Evolutionary conservation across 306 rosid species (phyloP).

Genomic region (Casuarina glauca): DNA sequence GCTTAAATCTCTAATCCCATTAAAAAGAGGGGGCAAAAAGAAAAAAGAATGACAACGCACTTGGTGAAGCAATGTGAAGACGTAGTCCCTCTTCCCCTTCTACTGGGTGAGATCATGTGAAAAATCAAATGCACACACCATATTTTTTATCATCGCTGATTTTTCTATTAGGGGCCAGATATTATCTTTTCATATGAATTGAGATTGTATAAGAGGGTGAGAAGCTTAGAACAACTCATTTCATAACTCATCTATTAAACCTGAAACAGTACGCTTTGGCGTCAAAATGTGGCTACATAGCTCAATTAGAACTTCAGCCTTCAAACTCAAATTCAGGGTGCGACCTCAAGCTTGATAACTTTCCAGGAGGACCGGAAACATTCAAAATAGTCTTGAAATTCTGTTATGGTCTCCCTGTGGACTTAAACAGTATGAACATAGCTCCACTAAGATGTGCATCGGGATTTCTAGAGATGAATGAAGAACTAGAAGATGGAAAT

Average conservation of each 20-base stretch:
- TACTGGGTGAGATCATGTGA: background rate
- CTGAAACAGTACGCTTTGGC: constrained; percentile 76
- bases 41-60: background rate
- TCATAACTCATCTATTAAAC: constrained; percentile 22
- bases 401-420: constrained; percentile 86
- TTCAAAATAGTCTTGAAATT: constrained; percentile 70
- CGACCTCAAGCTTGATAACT: constrained; percentile 68
- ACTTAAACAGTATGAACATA: constrained; percentile 63
- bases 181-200: background rate
- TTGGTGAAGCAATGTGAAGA: background rate
- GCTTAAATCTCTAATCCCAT: background rate
- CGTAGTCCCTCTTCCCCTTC: background rate
- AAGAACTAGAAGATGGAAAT: constrained; percentile 81
- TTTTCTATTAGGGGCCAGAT: background rate
- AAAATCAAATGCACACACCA: background rate
- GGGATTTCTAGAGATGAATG: constrained; percentile 90
- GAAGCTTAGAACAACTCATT: constrained; percentile 6
- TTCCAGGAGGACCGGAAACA: constrained; percentile 82
- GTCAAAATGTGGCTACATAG: constrained; percentile 86
- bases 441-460: constrained; percentile 92
- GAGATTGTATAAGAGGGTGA: background rate
- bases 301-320: constrained; percentile 54
- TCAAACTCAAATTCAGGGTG: constrained; percentile 46
- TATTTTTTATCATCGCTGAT: background rate
- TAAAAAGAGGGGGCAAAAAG: background rate